A percentile compares a stretch with the other conserved stretches of the same genome.
phyloP scores from a whole-genome alignment of 192 early-diverging fungal species.

The Coemansia guatemalensis region DNA sequence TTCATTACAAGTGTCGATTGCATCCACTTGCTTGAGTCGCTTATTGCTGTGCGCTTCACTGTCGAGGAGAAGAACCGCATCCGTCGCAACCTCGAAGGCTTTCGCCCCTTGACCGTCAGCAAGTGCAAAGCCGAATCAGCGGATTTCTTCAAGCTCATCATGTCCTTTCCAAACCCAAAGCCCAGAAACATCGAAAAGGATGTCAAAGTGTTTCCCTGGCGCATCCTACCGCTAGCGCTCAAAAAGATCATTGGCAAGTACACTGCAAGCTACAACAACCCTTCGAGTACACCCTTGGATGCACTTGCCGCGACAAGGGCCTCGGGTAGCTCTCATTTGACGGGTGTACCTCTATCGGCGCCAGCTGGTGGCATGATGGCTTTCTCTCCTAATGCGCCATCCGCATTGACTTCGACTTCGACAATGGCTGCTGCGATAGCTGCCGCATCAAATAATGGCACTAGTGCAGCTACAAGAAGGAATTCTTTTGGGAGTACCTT shows the following conservation, averaged over 20 bases:
- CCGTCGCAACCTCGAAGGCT: constrained; percentile 79
- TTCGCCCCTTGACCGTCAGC: constrained; percentile 74
- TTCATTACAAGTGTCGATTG: constrained; percentile 81
- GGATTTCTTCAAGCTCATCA: constrained; percentile 81
- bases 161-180: constrained; percentile 79
- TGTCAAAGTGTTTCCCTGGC: constrained; percentile 85
- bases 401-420: neutral
- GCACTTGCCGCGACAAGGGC: constrained; percentile 17
- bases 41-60: constrained; percentile 73
- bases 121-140: constrained; percentile 74
- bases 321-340: constrained; percentile 22
- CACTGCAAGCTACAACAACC: constrained; percentile 51
- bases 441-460: constrained; percentile 20
- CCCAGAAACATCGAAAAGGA: constrained; percentile 89
- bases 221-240: constrained; percentile 63
- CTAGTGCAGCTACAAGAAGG: neutral
- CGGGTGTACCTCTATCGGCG: constrained; percentile 20
- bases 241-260: constrained; percentile 81
- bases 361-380: constrained; percentile 32
- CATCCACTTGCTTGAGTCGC: constrained; percentile 70
- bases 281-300: constrained; percentile 26
- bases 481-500: neutral
- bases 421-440: constrained; percentile 25
- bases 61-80: constrained; percentile 87
- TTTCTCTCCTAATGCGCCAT: constrained; percentile 16